Conservation (phyloP, 495 filamentous ascomycete species). For the Penicillium dipodomyicola region DNA sequence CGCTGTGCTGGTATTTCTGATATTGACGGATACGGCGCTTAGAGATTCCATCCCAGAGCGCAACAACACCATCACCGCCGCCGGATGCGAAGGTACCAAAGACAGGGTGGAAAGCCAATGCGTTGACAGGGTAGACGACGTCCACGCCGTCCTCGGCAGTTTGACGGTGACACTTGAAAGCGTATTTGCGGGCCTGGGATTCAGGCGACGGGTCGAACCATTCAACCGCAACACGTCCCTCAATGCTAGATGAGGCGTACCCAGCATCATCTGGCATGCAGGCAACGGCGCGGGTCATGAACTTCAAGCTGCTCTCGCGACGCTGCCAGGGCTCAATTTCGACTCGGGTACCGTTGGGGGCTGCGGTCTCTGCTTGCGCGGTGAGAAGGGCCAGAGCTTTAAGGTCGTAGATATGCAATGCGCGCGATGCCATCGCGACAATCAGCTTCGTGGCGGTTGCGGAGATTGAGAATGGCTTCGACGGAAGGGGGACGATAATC, state of each 20-base stretch:
- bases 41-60: conserved; percentile 88
- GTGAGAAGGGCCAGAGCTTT: conserved; percentile 56
- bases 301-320: conserved; percentile 88
- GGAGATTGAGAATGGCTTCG: conserved; percentile 85
- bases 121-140: conserved; percentile 93
- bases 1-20: conserved; percentile 73
- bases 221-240: conserved; percentile 91
- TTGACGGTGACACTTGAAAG: conserved; percentile 97
- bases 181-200: conserved; percentile 89
- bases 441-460: conserved; percentile 79
- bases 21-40: conserved; percentile 91
- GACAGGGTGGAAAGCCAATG: conserved; percentile 86
- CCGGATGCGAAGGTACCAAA: conserved; percentile 91
- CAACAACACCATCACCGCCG: conserved; percentile 92
- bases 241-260: conserved; percentile 84
- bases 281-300: conserved; percentile 89
- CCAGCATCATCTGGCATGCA: conserved; percentile 96
- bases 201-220: conserved; percentile 89
- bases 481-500: conserved; percentile 64
- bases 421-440: conserved; percentile 91
- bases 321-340: conserved; percentile 81
- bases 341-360: conserved; percentile 38
- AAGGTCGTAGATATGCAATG: conserved; percentile 90
- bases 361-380: conserved; percentile 44
- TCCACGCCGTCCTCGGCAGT: conserved; percentile 63